A percentile compares a stretch with the other conserved stretches of the same genome.
phyloP scores from a whole-genome alignment of 73 alveolate species.

The Tetrahymena borealis region DNA sequence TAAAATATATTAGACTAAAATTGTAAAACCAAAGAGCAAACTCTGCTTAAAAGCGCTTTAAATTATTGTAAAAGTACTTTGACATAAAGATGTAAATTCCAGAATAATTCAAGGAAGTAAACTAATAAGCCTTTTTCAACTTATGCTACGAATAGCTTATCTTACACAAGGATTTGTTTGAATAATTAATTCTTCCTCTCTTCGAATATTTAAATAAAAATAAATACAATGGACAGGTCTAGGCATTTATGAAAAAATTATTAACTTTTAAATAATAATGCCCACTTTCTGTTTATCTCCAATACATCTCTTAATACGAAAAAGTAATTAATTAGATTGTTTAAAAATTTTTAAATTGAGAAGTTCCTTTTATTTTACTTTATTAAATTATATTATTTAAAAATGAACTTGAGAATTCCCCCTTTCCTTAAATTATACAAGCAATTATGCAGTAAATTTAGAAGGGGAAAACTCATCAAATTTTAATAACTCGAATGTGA shows the following conservation, averaged over 20 bases:
- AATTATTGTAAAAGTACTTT: background rate
- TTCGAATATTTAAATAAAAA: background rate
- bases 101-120: background rate
- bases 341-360: no score
- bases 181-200: background rate
- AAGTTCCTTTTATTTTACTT: no score
- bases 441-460: no score
- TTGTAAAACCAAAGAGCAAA: background rate
- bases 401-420: no score
- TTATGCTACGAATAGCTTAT: background rate
- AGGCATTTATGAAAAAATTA: background rate
- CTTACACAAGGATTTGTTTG: background rate
- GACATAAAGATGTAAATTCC: background rate
- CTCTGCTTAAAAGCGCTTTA: background rate
- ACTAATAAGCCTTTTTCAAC: background rate
- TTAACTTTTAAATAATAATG: background rate
- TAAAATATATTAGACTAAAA: background rate
- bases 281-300: background rate
- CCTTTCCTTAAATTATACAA: no score
- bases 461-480: no score
- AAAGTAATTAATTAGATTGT: background rate
- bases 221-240: background rate
- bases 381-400: no score
- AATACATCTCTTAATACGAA: background rate
- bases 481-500: no score